phyloP scores from a whole-genome alignment of 1,284 basidiomycete species.

The Pseudozyma tsukubaensis region DNA sequence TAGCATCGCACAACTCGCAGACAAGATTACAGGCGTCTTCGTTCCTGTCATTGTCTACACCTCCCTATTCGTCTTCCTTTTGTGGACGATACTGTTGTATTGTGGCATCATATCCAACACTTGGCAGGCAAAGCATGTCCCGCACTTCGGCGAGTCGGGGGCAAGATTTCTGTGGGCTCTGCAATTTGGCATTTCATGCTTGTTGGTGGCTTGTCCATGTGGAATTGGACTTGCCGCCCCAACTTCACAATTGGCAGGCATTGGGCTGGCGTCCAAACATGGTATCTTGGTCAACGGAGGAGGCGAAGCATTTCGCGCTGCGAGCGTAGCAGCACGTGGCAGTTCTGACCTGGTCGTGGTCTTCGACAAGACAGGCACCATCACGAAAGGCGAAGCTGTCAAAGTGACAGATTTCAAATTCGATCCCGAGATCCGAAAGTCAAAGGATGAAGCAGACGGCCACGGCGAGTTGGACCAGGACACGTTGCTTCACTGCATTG shows the following conservation, averaged over 20 bases:
- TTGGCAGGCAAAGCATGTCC: conserved; percentile 27
- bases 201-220: conserved; percentile 87
- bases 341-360: conserved; percentile 70
- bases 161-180: conserved; percentile 76
- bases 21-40: conserved; percentile 71
- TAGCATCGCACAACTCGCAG: conserved; percentile 81
- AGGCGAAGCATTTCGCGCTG: conserved; percentile 84
- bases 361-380: conserved; percentile 87
- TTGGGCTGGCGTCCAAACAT: conserved; percentile 80
- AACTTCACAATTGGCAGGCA: conserved; percentile 79
- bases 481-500: conserved; percentile 73
- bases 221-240: conserved; percentile 82
- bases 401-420: conserved; percentile 25
- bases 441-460: background rate
- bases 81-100: conserved; percentile 76
- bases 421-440: background rate
- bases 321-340: conserved; percentile 73
- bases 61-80: conserved; percentile 76
- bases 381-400: conserved; percentile 75
- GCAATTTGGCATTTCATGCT: conserved; percentile 81
- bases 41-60: conserved; percentile 73
- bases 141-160: conserved; percentile 31
- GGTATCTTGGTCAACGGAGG: conserved; percentile 84
- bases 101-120: conserved; percentile 11
- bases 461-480: conserved; percentile 4